Percentiles rank a stretch among this genome's conserved stretches.
These are phyloP conservation scores for Aspergillus ustus DNA, from an alignment of 2,329 filamentous ascomycete species.

Conservation along the genomic window DNA sequence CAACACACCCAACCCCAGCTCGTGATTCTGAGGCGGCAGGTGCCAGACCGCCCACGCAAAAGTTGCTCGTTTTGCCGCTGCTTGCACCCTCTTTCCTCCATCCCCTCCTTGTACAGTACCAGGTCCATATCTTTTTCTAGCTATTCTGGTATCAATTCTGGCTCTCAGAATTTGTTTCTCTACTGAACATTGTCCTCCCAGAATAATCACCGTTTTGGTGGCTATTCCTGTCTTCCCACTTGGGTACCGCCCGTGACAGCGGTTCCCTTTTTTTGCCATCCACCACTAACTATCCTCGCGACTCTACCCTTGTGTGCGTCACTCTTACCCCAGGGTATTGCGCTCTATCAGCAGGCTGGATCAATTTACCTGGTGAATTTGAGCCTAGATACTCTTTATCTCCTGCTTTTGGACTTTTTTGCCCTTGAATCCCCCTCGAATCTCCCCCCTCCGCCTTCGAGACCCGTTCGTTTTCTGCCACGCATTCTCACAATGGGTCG, in stretches of 20 bases:
- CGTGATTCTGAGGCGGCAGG: constrained; percentile 24
- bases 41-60: constrained; percentile 41
- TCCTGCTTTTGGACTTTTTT: background rate
- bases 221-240: constrained; percentile 14
- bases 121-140: constrained; percentile 13
- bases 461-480: constrained; percentile 23
- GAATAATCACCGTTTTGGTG: constrained; percentile 11
- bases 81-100: constrained; percentile 27
- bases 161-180: background rate
- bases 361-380: background rate
- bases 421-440: background rate
- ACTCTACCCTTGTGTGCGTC: constrained; percentile 22
- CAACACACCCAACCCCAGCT: constrained; percentile 28
- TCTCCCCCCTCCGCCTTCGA: constrained; percentile 14
- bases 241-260: constrained; percentile 3
- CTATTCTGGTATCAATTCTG: constrained; percentile 9
- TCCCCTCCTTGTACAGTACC: constrained; percentile 23
- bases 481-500: constrained; percentile 68
- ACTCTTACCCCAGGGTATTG: background rate
- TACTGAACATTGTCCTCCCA: background rate
- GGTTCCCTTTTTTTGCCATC: constrained; percentile 27
- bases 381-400: background rate
- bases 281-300: constrained; percentile 13
- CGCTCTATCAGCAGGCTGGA: background rate
- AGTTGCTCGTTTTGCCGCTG: constrained; percentile 40